A percentile compares a stretch with the other conserved stretches of the same genome.
Conservation (phyloP, 169 alveolate genomes). For the Babesia microti region DNA sequence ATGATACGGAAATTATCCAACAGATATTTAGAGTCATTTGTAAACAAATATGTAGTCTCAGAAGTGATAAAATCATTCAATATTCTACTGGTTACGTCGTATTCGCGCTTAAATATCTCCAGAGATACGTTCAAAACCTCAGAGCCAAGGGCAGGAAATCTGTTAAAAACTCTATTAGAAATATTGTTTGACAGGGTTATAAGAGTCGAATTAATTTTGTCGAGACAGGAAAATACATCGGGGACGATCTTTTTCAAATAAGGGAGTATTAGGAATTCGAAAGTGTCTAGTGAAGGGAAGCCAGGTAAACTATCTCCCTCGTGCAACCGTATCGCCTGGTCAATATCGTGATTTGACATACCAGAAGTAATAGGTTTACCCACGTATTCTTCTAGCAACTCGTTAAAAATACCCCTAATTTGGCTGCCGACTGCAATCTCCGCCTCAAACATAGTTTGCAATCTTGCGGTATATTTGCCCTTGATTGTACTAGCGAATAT, state of each 20-base stretch:
- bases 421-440: constrained; percentile 74
- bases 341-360: constrained; percentile 85
- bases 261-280: constrained; percentile 87
- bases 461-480: constrained; percentile 85
- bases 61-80: constrained; percentile 78
- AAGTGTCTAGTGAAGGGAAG: constrained; percentile 93
- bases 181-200: constrained; percentile 80
- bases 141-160: constrained; percentile 85
- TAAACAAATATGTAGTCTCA: constrained; percentile 83
- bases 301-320: constrained; percentile 98
- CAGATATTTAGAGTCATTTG: constrained; percentile 85
- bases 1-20: constrained; percentile 63
- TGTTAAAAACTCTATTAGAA: constrained; percentile 77
- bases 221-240: constrained; percentile 50
- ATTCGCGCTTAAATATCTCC: constrained; percentile 71
- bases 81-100: constrained; percentile 72
- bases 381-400: constrained; percentile 77
- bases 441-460: constrained; percentile 64
- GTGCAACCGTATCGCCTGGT: constrained; percentile 89
- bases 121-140: constrained; percentile 76
- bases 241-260: constrained; percentile 77
- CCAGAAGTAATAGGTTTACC: constrained; percentile 65
- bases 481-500: constrained; percentile 84
- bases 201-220: constrained; percentile 17
- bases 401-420: constrained; percentile 77